Evolutionary conservation across 306 rosid genomes (phyloP).

Genomic region (Rosa multiflora): DNA sequence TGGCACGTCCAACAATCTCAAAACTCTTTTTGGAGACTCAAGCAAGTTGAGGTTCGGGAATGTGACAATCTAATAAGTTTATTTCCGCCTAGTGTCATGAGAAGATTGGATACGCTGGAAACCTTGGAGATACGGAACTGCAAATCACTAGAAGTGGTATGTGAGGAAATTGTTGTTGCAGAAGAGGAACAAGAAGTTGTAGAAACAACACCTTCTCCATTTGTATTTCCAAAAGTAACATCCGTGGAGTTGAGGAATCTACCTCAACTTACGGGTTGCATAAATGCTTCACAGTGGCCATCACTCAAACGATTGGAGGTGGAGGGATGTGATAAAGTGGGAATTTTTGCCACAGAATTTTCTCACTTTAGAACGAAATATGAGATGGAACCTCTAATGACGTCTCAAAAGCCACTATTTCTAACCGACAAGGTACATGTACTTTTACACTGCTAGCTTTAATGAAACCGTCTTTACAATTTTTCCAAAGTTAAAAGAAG

Average conservation of each 20-base stretch:
- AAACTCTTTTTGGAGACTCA: constrained; percentile 2
- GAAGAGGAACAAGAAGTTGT: neutral
- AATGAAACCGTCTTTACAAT: no score
- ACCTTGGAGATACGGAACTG: neutral
- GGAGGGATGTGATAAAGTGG: fast-evolving
- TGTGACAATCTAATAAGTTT: neutral
- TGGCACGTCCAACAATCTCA: constrained; percentile 11
- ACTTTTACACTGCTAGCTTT: neutral
- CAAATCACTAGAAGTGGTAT: constrained; percentile 1
- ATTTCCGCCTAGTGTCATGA: neutral
- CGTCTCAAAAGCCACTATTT: neutral
- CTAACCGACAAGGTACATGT: neutral
- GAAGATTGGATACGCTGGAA: constrained; percentile 5
- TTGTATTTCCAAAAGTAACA: constrained; percentile 15
- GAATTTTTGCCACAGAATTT: neutral
- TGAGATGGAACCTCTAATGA: neutral
- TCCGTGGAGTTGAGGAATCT: neutral
- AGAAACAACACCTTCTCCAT: neutral
- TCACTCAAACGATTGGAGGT: neutral
- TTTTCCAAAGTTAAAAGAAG: no score
- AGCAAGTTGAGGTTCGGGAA: neutral
- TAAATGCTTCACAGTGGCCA: constrained; percentile 23
- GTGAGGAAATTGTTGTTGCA: constrained; percentile 21
- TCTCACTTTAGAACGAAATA: neutral
- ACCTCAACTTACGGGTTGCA: constrained; percentile 7